Conservation (phyloP, 2,329 filamentous ascomycete species). For the Bipolaris oryzae region DNA sequence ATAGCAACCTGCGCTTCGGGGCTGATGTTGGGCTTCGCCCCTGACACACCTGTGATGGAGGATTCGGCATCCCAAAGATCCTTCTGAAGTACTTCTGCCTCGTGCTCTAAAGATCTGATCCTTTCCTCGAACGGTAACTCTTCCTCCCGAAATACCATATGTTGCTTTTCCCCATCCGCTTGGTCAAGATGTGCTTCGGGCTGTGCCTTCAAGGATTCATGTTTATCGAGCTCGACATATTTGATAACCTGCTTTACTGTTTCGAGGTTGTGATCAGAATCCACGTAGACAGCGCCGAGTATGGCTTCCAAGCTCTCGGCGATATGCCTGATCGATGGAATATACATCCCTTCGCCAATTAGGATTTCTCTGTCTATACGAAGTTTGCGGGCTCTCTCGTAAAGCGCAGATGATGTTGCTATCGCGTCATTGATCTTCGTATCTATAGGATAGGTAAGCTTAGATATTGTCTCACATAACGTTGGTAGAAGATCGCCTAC, state of each 20-base stretch:
- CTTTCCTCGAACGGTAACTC: not conserved
- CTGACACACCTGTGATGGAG: too few relatives aligned
- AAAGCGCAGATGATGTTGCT: conserved; percentile 14
- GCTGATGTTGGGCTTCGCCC: too few relatives aligned
- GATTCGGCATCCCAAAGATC: too few relatives aligned
- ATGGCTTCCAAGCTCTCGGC: conserved; percentile 32
- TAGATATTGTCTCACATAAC: not conserved
- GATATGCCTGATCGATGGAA: conserved; percentile 2
- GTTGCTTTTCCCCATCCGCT: not conserved
- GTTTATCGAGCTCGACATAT: conserved; percentile 14
- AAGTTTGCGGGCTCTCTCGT: conserved; percentile 9
- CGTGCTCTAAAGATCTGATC: not conserved
- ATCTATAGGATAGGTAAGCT: not conserved
- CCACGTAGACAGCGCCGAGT: conserved; percentile 32
- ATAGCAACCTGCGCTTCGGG: too few relatives aligned
- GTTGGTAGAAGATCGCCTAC: not conserved
- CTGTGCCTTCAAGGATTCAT: conserved; percentile 14
- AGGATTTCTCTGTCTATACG: conserved; percentile 19
- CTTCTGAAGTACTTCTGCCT: too few relatives aligned
- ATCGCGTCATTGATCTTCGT: not conserved
- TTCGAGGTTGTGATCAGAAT: conserved; percentile 17
- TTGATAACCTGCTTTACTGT: conserved; percentile 18
- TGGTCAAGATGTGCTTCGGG: not conserved
- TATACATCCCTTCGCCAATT: not conserved
- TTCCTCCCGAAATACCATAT: not conserved